Base-by-base conservation (phyloP, 2,329 filamentous ascomycete species). In the Pseudocercospora crystallina region DNA sequence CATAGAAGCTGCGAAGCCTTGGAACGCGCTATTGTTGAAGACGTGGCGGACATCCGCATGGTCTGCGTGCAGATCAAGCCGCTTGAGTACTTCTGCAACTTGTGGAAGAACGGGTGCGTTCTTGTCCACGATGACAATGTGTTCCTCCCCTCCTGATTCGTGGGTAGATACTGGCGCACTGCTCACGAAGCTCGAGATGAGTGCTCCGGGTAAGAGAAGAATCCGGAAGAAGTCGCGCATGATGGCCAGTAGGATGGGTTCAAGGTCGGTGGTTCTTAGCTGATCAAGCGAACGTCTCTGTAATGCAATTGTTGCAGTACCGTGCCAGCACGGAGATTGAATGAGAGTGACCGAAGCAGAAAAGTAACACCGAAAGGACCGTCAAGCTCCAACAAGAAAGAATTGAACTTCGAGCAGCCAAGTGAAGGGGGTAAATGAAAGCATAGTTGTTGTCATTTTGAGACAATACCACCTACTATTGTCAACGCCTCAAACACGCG, bases 1-100 rank as follows among this genome's bases (percentile, higher is more conserved):
- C 60, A 75, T 72, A 12, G 65, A 65, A 8, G 73, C 66, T 35
- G 69, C 60, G 50, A 75, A 70, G 40, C 71, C 71, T 31, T 63
- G 60, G 60, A 74, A 71, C 11, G 62, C 68, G 37, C 62, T 65
- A 58, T 74, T 73, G 59, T 74, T 69, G 66, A 67, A 73, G 33
- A 69, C 63, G 38, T 71, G 65, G 14, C 61, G 50, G 45, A 73
- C 70, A 50, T 71, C 65, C 3, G 69, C 59, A 51, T 74, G 70
- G 8, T 66, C 60, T n/a, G 62, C 54, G 44, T 65, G 56, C 10
- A 76, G 68, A 10, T 65, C 65, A 11, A 73, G 53, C 33, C 67
- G 57, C 12, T 60, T 50, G 14, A 74, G 61, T 5, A 73, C 62
- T 32, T 71, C 65, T 12, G 63, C 59, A 49, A 71, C 63, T 33